Evolutionary conservation across 2,329 filamentous ascomycete species (phyloP).

Genomic region (Fusarium solani-melongenae): DNA sequence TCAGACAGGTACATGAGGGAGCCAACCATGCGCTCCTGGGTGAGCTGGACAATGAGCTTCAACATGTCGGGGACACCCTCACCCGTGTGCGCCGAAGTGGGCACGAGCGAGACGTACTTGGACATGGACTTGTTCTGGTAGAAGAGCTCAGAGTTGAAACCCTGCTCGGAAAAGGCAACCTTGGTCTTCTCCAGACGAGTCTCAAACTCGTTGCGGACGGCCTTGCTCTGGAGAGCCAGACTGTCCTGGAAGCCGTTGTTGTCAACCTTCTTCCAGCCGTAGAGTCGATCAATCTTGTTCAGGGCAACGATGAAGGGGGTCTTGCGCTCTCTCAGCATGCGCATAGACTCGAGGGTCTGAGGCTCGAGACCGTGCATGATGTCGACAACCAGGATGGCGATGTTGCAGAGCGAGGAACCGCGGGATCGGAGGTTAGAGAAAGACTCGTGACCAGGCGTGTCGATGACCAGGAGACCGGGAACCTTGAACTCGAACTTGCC

Average conservation of each 20-base stretch:
- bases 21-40: constrained; percentile 96
- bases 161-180: constrained; percentile 92
- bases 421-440: constrained; percentile 98
- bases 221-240: constrained; percentile 88
- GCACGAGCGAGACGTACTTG: constrained; percentile 92
- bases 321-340: constrained; percentile 88
- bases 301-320: constrained; percentile 98
- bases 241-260: constrained; percentile 99
- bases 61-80: constrained; percentile 99
- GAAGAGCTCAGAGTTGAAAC: constrained; percentile 97
- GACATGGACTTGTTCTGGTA: constrained; percentile 99
- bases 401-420: constrained; percentile 98
- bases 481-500: constrained; percentile 96
- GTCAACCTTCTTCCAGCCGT: constrained; percentile 98
- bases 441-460: constrained; percentile 99
- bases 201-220: constrained; percentile 92
- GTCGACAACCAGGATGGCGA: constrained; percentile 98
- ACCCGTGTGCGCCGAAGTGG: constrained; percentile 97
- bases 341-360: constrained; percentile 98
- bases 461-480: constrained; percentile 94
- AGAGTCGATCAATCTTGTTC: constrained; percentile 99
- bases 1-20: constrained; percentile 98
- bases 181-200: constrained; percentile 92
- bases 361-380: constrained; percentile 99
- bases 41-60: constrained; percentile 91